These are phyloP conservation scores for Rhizopus delemar DNA, from an alignment of 371 early-diverging fungal species.

Conservation along the genomic window DNA sequence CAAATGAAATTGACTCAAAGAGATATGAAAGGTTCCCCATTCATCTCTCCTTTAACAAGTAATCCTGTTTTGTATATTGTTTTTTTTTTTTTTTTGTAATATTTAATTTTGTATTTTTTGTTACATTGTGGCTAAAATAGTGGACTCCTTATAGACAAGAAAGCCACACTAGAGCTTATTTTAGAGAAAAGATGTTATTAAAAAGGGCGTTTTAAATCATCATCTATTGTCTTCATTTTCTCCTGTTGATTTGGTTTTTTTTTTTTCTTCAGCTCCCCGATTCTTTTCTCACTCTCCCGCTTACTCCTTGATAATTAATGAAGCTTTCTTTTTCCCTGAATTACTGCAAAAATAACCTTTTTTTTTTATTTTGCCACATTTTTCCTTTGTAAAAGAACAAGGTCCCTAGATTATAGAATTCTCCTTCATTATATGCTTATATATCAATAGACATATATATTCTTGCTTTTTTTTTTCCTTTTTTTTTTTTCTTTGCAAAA, in stretches of 20 bases:
- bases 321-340: slow-evolving; percentile 9
- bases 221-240: too few species aligned
- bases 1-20: slow-evolving; percentile 13
- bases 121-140: too few species aligned
- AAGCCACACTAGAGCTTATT: too few species aligned
- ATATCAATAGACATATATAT: neutral
- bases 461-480: neutral
- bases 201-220: too few species aligned
- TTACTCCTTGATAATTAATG: neutral
- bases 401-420: too few species aligned
- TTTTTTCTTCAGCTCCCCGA: neutral
- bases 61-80: slow-evolving; percentile 2
- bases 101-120: neutral
- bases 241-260: too few species aligned
- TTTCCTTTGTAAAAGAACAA: too few species aligned
- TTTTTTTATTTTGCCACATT: slow-evolving; percentile 3
- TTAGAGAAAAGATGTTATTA: too few species aligned
- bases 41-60: slow-evolving; percentile 21
- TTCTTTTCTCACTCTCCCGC: neutral
- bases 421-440: slow-evolving; percentile 5
- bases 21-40: slow-evolving; percentile 42
- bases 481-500: neutral
- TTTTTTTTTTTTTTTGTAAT: neutral
- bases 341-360: slow-evolving; percentile 1
- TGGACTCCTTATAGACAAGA: too few species aligned